Base-by-base conservation (phyloP, 768 basidiomycete species). In the Leccinellum albellum region DNA sequence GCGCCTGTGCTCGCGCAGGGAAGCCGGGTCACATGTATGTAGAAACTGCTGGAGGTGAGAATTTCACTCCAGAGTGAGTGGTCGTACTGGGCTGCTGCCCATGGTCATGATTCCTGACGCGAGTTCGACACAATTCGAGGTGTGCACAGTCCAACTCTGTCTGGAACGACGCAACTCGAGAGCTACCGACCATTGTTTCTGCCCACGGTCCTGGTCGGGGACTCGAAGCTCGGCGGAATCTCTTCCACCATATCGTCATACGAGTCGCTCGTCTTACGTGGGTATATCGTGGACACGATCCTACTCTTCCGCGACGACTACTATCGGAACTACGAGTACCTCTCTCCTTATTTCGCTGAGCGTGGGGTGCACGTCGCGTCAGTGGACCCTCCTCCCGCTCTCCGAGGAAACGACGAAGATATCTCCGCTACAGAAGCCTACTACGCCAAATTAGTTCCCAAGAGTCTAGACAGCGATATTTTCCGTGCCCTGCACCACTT, bases 11-110 rank as follows among this genome's bases (percentile, higher is more conserved):
- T 1, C 60, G 29, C 33, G 50, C 64, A 21, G 61, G 55, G 3
- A 64, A 64, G 10, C 64, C 62, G 13, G 76, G 79, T 3, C 82
- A 88, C 64, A 81, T 94, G 78, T 98, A 88, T 65, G 75, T 98
- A 47, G 96, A 98, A 73, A 95, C 96, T 9, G 96, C 95, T 14
- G 96, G 96, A 83, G 96, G 95, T 93, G 72, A 78, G 84, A 63
- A n/a, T 63, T 20, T 40, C 63, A 53, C 57, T 52, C 53, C 50
- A 48, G 51, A 51, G 55, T 60, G 58, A 56, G 64, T 46, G 54
- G 45, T 44, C 21, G 20, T 33, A 17, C 20, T 33, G 14, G 44
- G 9, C 6, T 44, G 9, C 6, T 44, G 40, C 35, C 21, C 17
- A 32, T 13, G 6, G 6, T 1, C 6, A 15, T 8, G 14, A n/a